Base-by-base conservation (phyloP, 495 filamentous ascomycete genomes). In the Tuber borchii region DNA sequence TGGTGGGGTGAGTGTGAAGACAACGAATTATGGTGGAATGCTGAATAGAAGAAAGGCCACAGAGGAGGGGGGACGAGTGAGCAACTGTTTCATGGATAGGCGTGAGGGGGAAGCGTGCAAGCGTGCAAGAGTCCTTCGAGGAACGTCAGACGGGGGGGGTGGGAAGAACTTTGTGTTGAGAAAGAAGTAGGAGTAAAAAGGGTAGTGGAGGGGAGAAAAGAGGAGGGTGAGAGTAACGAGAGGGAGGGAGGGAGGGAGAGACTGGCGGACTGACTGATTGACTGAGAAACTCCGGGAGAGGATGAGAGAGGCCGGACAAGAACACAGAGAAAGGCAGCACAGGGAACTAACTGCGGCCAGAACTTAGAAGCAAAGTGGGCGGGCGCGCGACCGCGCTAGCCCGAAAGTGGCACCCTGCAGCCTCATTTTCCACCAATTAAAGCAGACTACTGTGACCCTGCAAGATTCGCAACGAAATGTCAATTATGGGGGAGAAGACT, bases 31-130 rank as follows among this genome's bases (percentile, higher is more conserved):
- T 83, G 84, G 82, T 81, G 81, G 83, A 83, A 77, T 83, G 83
- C 86, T 86, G 85, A 85, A 85, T 87, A 87, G 85, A 86, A 65
- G 56, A 65, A 65, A 65, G 56, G 56, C 56, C 56, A 65, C 56
- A 65, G 56, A 65, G 56, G 56, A 65, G 26, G 56, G 56, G 56
- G 56, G 26, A 65, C 56, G 56, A 65, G 56, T 65, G 56, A 65
- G 56, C 56, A 65, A 65, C 56, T 34, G 56, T 65, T 34, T 65
- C 56, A 65, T 65, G 56, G 56, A 65, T 65, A 65, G 56, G 26
- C 56, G 26, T 65, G 56, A 65, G 56, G 56, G 56, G 56, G 56
- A 65, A 65, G 26, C 26, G 56, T 26, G 56, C 56, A 34, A 34
- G 56, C 26, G 56, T 65, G 56, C 12, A 34, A 34, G 56, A 65